Base-by-base conservation (phyloP, 495 filamentous ascomycete species). In the Clavariopsis aquatica region DNA sequence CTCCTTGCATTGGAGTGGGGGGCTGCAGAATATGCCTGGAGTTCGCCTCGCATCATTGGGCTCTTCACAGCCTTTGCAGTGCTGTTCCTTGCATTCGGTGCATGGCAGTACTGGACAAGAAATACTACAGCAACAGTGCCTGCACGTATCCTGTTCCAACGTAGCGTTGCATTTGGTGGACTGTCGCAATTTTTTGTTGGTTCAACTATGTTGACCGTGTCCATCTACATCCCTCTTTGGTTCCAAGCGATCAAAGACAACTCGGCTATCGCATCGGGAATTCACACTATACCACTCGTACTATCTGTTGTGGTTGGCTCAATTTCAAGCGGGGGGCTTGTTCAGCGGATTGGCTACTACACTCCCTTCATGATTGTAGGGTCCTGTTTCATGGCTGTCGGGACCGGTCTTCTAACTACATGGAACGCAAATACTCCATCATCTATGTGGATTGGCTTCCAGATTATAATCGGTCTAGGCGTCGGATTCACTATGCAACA, bases 321-420 rank as follows among this genome's bases (percentile, higher is more conserved):
- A 2, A 79, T 95, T 15, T 23, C 84, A 1, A 75, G 81, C 0
- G 91, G 92, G n/a, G 77, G 73, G 1, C 64, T 81, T 8, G 82
- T 91, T 54, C 85, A 85, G 0, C 68, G 77, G 0, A 74, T 85
- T 38, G 92, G 92, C 2, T 92, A 94, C 75, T 95, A 94, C 78
- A 84, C 85, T 0, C 90, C 89, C 0, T 90, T 87, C 71, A 65
- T 71, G 64, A 64, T 66, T 27, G 1, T 65, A 12, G 70, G 63
- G 6, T 28, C 68, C 12, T 19, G 59, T 27, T 24, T 67, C 22
- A 55, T 62, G 41, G 34, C 67, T 13, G 38, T 70, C 34, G 70
- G 67, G n/a, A 27, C 59, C 15, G 70, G 70, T 2, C 45, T 72
- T 19, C 47, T 72, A 28, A 70, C 70, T 1, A 72, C 70, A 10